phyloP scores from a whole-genome alignment of 768 basidiomycete genomes.

The Termitomyces sp. region DNA sequence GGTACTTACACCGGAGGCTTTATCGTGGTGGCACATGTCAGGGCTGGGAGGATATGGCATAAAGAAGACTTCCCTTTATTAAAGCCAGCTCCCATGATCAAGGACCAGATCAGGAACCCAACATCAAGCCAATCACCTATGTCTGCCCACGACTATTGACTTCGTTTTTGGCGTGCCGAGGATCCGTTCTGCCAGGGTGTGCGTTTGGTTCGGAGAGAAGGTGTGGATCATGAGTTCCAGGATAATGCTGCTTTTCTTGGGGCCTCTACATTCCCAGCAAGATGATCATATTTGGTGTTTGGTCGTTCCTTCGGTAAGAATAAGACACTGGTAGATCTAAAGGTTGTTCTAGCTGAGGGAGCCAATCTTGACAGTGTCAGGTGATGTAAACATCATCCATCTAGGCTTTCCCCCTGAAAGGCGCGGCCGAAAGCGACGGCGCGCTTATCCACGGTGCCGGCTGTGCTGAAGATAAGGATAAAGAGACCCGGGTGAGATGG shows the following conservation, averaged over 20 bases:
- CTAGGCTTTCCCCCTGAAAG: neutral
- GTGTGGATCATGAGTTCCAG: neutral
- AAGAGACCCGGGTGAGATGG: neutral
- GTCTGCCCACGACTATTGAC: neutral
- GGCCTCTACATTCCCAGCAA: neutral
- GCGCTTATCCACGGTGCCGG: neutral
- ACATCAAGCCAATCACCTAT: neutral
- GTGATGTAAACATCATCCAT: neutral
- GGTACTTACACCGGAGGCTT: neutral
- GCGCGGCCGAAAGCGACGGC: conserved; percentile 4
- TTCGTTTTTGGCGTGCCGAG: conserved; percentile 5
- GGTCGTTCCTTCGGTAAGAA: conserved; percentile 1
- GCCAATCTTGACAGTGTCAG: neutral
- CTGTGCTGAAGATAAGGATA: neutral
- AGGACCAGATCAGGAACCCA: neutral
- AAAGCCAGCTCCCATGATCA: neutral
- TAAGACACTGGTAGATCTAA: neutral
- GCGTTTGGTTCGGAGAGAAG: conserved; percentile 4
- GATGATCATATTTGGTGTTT: neutral
- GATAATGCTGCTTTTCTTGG: neutral
- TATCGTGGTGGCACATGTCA: neutral
- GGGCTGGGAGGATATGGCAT: neutral
- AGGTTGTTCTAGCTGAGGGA: neutral
- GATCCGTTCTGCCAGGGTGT: conserved; percentile 4
- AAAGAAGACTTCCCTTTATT: neutral